Evolutionary conservation across 2,329 filamentous ascomycete genomes (phyloP), one percentile per base, ranked within the genome.

Genomic region (Ceratocystis harringtonii): DNA sequence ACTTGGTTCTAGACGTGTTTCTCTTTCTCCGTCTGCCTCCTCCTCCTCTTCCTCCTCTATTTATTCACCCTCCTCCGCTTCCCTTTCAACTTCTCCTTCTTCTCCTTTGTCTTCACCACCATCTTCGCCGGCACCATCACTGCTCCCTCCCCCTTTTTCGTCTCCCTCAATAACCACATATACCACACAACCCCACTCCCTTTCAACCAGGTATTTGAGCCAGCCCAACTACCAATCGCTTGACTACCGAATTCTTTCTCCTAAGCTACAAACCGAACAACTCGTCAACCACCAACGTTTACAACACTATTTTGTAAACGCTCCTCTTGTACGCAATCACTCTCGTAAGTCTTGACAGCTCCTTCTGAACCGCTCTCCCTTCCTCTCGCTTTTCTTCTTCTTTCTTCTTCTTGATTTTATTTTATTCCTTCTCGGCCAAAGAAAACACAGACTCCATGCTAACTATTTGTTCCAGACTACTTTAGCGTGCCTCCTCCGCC

Each of bases 401-500:
- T 19, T 50, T 25, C 25, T 52, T 25, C 2, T 10, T 3, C 15
- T 25, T 25, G 22, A 52, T 41, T 41, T 41, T 41, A 4, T 41
- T 41, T 36, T 41, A 3, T 41, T 41, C 3, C 2, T 41, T 4
- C 10, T 4, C 36, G 3, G 36, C 36, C 36, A 52, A 52, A 52
- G 19, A 25, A 25, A 25, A 25, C 5, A 6, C 25, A 55, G 8
- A 15, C 50, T 15, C 12, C 50, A 30, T 36, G 30, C 28, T 64
- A 28, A 58, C 61, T 10, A 61, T 25, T 36, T 30, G 12, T 32
- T 32, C 61, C 28, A 44, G 7, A 63, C 48, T 36, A 50, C 30
- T 50, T 41, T 41, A 58, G 52, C 52, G 50, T 66, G 63, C 78
- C 76, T 62, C 77, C 79, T 57, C 77, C 77, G 65, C 79, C 80